These are phyloP conservation scores for Saraca asoca DNA, from an alignment of 331 rosid species.

Conservation along the genomic window DNA sequence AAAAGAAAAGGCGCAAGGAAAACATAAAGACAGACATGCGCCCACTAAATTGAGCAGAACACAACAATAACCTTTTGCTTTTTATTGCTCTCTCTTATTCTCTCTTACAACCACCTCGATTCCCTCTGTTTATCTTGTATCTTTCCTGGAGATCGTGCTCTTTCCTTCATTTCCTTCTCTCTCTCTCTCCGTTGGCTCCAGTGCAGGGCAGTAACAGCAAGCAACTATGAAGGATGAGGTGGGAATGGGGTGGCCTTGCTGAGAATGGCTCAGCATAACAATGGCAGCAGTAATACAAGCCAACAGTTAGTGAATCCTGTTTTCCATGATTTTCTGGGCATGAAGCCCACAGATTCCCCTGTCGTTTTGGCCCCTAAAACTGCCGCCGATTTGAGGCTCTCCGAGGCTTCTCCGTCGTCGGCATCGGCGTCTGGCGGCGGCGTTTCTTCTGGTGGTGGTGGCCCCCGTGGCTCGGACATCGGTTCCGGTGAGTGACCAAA, in stretches of 20 bases:
- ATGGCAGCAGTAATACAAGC: conserved; percentile 22
- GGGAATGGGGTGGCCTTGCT: conserved; percentile 50
- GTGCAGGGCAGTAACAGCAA: no score
- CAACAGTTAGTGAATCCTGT: conserved; percentile 51
- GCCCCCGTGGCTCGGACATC: conserved; percentile 73
- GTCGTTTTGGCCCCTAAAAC: conserved; percentile 45
- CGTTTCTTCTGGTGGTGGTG: conserved; percentile 46
- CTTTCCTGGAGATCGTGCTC: conserved; percentile 56
- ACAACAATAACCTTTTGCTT: conserved; percentile 61
- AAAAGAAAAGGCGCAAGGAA: conserved; percentile 14
- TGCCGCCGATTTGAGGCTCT: conserved; percentile 45
- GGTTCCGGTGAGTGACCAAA: conserved; percentile 65
- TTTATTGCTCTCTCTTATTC: conserved; percentile 39
- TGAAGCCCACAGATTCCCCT: conserved; percentile 55
- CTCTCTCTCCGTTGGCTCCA: no score
- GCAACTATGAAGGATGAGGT: conserved; percentile 38
- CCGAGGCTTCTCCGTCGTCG: conserved; percentile 49
- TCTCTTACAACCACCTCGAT: conserved; percentile 22
- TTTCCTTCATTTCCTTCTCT: background rate
- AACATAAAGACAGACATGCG: background rate
- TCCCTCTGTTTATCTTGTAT: conserved; percentile 33
- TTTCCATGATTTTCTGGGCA: conserved; percentile 88
- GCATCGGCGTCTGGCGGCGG: conserved; percentile 49
- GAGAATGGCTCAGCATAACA: conserved; percentile 59
- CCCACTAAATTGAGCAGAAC: conserved; percentile 26